Evolutionary conservation across 1,284 basidiomycete species (phyloP), one percentile per base, ranked within the genome.

Genomic region (Pseudozyma hubeiensis): DNA sequence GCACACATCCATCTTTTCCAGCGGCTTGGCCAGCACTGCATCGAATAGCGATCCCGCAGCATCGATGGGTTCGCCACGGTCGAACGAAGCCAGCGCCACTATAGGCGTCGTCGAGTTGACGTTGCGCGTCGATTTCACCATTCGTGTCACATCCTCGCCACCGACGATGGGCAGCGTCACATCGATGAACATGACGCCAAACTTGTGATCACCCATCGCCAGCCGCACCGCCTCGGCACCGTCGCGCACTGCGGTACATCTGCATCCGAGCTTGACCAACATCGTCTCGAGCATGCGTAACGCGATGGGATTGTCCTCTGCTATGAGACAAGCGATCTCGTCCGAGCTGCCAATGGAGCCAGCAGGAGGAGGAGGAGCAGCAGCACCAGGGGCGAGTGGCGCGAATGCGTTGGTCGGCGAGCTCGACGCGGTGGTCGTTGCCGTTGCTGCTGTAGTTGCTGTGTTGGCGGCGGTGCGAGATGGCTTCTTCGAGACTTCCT

Each of bases 191-290:
- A 94, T 92, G 44, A 82, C 91, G 4, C 85, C 86, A 63, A 46
- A 75, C 89, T 92, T 87, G 84, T 93, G 93, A 92, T 94, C 94
- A 51, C 94, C 93, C 90, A 97, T 96, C 10, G 95, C 95, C 63
- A 96, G 91, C 74, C 94, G 94, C 75, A 98, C 91, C 24, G 96
- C 96, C 83, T 97, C 94, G 6, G 94, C 94, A 13, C 96, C 97
- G 85, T 99, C 94, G 53, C 93, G 90, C 19, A 97, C 96, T 7
- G 95, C 91, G 3, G 97, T 91, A 84, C 93, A 94, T 17, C 94
- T 90, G 85, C 94, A 97, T 1, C 96, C 96, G 72, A 98, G 88
- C 45, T 94, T 90, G 63, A 92, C 91, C 52, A 99, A 88, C 49
- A 98, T 86, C 0, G 93, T 97, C 86, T 98, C 95, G 62, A 98